Conservation (phyloP, 257 asterid genomes). For the Solanum verrucosum region DNA sequence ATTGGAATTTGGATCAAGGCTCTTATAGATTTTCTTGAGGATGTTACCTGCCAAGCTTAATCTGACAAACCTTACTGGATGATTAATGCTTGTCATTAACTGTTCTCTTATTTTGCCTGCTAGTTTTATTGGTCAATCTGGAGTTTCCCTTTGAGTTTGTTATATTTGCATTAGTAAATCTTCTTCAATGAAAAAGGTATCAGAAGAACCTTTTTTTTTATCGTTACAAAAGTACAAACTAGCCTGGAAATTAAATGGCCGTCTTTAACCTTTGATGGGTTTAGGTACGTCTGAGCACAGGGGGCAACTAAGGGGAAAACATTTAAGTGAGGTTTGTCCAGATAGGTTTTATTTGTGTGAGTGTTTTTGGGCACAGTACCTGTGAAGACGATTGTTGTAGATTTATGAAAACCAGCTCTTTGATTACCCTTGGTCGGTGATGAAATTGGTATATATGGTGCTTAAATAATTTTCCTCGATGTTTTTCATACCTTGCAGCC, state of each 20-base stretch:
- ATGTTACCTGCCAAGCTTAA: background rate
- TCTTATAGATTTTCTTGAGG: background rate
- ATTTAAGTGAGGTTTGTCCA: background rate
- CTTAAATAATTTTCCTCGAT: background rate
- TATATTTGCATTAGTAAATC: background rate
- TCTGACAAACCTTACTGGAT: background rate
- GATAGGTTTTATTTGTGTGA: background rate
- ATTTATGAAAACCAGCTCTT: background rate
- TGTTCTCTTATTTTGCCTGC: background rate
- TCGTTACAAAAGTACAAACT: background rate
- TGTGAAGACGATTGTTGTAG: background rate
- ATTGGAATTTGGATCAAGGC: background rate
- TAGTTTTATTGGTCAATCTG: background rate
- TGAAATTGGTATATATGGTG: background rate
- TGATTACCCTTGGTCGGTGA: background rate
- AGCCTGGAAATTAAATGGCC: background rate
- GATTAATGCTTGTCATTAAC: background rate
- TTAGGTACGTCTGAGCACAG: background rate
- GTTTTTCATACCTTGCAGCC: background rate
- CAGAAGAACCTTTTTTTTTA: no score
- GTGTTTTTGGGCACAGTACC: background rate
- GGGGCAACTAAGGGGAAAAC: background rate
- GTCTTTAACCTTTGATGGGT: background rate
- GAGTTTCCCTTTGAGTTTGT: background rate
- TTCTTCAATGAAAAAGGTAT: background rate